phyloP scores from a whole-genome alignment of 495 filamentous ascomycete genomes.

The Bryoglossum gracile region DNA sequence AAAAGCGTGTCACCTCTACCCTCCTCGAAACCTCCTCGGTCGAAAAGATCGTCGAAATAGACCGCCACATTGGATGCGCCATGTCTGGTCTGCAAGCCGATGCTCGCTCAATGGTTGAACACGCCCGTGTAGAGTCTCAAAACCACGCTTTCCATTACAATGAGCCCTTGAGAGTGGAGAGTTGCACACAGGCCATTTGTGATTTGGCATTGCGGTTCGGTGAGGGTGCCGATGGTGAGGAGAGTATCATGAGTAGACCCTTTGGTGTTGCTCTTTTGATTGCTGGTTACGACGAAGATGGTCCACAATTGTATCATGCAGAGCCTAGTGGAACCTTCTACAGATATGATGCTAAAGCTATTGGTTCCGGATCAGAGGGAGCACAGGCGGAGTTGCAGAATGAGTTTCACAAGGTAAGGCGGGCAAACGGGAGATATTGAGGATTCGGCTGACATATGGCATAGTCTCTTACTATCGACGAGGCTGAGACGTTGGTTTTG shows the following conservation, averaged over 20 bases:
- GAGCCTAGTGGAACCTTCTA: slow-evolving; percentile 98
- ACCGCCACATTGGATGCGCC: slow-evolving; percentile 95
- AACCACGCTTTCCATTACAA: slow-evolving; percentile 96
- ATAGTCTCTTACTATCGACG: slow-evolving; percentile 78
- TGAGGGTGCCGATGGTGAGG: slow-evolving; percentile 95
- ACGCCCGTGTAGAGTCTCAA: slow-evolving; percentile 95
- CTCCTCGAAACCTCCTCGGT: slow-evolving; percentile 95
- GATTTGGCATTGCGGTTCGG: slow-evolving; percentile 94
- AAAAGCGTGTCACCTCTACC: slow-evolving; percentile 96
- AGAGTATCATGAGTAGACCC: slow-evolving; percentile 94
- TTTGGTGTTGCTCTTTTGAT: slow-evolving; percentile 97
- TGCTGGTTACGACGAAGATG: slow-evolving; percentile 95
- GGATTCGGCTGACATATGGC: neutral
- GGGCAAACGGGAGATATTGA: neutral
- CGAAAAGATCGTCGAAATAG: slow-evolving; percentile 99
- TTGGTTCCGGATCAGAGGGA: slow-evolving; percentile 91
- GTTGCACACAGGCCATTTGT: slow-evolving; percentile 97
- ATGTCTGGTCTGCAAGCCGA: slow-evolving; percentile 98
- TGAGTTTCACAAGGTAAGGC: slow-evolving; percentile 78
- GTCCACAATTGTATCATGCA: slow-evolving; percentile 94
- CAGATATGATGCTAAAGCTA: slow-evolving; percentile 97
- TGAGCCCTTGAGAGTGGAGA: slow-evolving; percentile 88
- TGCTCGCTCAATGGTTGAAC: slow-evolving; percentile 92
- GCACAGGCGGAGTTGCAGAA: slow-evolving; percentile 97
- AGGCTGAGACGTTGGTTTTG: slow-evolving; percentile 90